Evolutionary conservation across 805 yeast species (phyloP), one percentile per base, ranked within the genome.

Genomic region (Wickerhamomyces ciferrii): DNA sequence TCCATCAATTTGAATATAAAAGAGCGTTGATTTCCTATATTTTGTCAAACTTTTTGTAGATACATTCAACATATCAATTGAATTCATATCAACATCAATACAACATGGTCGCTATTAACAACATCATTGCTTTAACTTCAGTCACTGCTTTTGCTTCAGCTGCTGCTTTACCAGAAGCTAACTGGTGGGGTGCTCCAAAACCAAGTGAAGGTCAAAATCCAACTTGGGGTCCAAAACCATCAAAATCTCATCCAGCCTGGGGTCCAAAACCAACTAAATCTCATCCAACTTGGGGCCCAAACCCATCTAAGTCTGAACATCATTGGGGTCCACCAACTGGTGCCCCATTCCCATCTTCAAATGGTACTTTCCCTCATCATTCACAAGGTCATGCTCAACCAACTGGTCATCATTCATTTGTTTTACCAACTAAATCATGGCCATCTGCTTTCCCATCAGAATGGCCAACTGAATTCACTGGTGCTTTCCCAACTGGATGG

Each of bases 71-170:
- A n/a, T n/a, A n/a, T 24, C 27, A 24, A 7, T 24, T 24, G 6
- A 24, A 24, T 24, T 10, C 10, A 6, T 24, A 24, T 24, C 27
- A 24, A 7, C 27, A 24, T 24, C 27, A 13, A 14, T 20, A 20
- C 11, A 13, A 5, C 11, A 41, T 41, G 43, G 43, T 41, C 39
- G 43, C 43, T n/a, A 41, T 41, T 17, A 41, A 34, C 31, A 41
- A 32, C 23, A 17, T 34, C 17, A 18, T 41, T 18, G 32, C 31
- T 23, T 23, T 41, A 6, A 21, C 43, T 6, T 24, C 37, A 19
- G 17, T 41, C 8, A 21, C 43, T n/a, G 37, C 39, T 17, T 7
- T 41, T 6, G 23, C 43, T 15, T 41, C 43, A 17, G 38, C 43
- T 24, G 32, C 32, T 29, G 43, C 32, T 18, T 21, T 41, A 20